Conservation (phyloP, 352 stramenopile species). For the Phytophthora litchii region DNA sequence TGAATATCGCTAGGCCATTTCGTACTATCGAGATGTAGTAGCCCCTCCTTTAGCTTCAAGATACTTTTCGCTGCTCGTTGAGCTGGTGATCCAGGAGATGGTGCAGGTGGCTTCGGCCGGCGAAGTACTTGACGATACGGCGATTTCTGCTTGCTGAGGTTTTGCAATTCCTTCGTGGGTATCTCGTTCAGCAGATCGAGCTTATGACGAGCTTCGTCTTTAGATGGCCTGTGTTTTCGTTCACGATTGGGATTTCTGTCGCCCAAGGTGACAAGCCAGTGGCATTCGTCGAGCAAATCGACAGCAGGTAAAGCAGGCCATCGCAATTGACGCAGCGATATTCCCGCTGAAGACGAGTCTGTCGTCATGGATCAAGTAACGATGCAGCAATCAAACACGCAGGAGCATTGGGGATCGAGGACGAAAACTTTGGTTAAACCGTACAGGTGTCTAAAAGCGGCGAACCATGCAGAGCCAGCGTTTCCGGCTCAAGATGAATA, state of each 20-base stretch:
- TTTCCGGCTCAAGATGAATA: conserved; percentile 20
- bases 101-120: conserved; percentile 15
- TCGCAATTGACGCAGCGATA: conserved; percentile 34
- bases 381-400: conserved; percentile 22
- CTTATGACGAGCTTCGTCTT: conserved; percentile 15
- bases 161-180: conserved; percentile 8
- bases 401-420: conserved; percentile 14
- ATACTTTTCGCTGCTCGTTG: conserved; percentile 63
- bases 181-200: conserved; percentile 7
- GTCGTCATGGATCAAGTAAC: conserved; percentile 11
- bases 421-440: conserved; percentile 14
- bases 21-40: conserved; percentile 28
- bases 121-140: conserved; percentile 45
- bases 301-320: conserved; percentile 42
- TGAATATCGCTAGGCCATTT: conserved; percentile 13
- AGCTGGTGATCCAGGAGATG: conserved; percentile 40
- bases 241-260: conserved; percentile 10
- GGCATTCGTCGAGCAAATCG: conserved; percentile 50
- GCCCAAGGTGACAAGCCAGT: conserved; percentile 44
- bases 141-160: conserved; percentile 33
- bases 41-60: conserved; percentile 51
- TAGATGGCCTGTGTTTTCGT: conserved; percentile 8
- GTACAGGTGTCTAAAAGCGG: conserved; percentile 29
- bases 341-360: conserved; percentile 14
- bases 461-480: conserved; percentile 22